These are phyloP conservation scores for Zygnema cylindricum DNA, from an alignment of 139 green algal species.

Conservation along the genomic window DNA sequence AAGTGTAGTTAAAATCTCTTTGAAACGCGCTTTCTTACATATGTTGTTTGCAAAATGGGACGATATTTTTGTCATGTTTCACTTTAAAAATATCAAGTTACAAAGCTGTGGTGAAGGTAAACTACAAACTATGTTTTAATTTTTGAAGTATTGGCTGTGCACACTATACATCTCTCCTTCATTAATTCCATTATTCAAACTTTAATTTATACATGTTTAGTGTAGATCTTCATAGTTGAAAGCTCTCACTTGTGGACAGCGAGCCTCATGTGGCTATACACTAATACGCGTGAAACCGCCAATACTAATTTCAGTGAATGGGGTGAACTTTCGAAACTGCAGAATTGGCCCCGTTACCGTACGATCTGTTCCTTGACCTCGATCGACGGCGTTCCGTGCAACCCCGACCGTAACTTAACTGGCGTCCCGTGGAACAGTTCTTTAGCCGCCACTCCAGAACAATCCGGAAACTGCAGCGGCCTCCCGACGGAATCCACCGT, in stretches of 20 bases:
- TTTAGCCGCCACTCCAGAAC: neutral
- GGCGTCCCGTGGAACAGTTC: neutral
- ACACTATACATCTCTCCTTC: too few relatives aligned
- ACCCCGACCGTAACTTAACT: neutral
- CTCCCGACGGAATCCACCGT: slow-evolving; percentile 26
- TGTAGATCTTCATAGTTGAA: too few relatives aligned
- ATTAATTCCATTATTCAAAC: too few relatives aligned
- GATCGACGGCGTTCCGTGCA: neutral
- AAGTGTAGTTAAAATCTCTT: neutral
- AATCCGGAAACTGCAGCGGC: slow-evolving; percentile 24
- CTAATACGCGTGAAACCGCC: too few relatives aligned
- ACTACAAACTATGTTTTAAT: too few relatives aligned
- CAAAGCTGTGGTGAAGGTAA: too few relatives aligned
- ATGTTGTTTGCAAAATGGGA: too few relatives aligned
- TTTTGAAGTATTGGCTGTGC: too few relatives aligned
- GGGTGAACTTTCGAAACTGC: neutral
- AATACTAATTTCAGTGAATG: too few relatives aligned
- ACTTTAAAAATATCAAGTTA: neutral
- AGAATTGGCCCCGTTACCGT: neutral
- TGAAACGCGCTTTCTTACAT: neutral
- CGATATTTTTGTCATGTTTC: neutral
- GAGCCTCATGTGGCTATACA: too few relatives aligned
- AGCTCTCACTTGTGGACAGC: too few relatives aligned
- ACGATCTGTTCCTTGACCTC: neutral
- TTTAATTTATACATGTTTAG: too few relatives aligned